Conservation (phyloP, 345 rosid species). For the Ceriops zippeliana region DNA sequence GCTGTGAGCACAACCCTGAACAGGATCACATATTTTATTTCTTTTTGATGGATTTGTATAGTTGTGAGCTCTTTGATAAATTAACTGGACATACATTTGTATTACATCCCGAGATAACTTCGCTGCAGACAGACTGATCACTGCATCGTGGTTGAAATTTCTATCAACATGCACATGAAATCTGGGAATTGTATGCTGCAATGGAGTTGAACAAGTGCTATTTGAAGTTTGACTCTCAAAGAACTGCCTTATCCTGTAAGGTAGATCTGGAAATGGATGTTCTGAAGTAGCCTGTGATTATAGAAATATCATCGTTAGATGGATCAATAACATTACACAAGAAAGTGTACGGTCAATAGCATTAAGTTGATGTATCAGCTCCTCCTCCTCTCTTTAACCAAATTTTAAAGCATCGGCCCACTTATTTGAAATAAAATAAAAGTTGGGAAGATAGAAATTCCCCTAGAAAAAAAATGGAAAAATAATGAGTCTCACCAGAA, state of each 20-base stretch:
- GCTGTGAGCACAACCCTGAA: conserved; percentile 23
- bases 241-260: conserved; percentile 57
- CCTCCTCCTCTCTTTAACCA: too few species aligned
- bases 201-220: conserved; percentile 33
- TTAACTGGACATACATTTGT: conserved; percentile 57
- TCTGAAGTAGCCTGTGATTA: conserved; percentile 79
- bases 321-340: too few species aligned
- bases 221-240: conserved; percentile 56
- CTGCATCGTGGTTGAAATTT: conserved; percentile 49
- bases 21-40: conserved; percentile 24
- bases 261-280: conserved; percentile 54
- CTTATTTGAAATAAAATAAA: too few species aligned
- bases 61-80: conserved; percentile 58
- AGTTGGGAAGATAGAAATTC: too few species aligned
- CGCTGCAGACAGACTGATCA: conserved; percentile 55
- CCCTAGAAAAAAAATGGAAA: too few species aligned
- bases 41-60: conserved; percentile 26
- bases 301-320: background rate
- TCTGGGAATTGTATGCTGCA: conserved; percentile 51
- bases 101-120: conserved; percentile 61
- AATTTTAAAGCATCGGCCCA: too few species aligned
- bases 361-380: too few species aligned
- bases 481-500: conserved; percentile 53
- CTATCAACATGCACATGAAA: conserved; percentile 53
- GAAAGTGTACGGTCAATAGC: too few species aligned